Evolutionary conservation across 768 basidiomycete species (phyloP).

Genomic region (Russula sp.): DNA sequence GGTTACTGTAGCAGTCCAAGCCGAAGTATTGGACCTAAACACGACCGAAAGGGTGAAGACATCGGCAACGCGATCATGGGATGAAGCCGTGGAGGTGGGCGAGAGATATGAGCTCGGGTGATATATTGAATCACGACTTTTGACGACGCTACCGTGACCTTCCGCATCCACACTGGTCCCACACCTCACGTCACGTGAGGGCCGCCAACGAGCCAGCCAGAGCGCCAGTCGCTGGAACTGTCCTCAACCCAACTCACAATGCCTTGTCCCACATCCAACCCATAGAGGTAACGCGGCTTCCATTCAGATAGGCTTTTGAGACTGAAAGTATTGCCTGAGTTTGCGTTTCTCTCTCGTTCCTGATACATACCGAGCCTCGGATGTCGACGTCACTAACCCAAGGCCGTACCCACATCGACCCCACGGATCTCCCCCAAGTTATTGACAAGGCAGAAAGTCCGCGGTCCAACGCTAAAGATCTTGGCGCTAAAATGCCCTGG

Average conservation of each 20-base stretch:
- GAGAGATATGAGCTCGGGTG: no score
- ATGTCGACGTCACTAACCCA: not conserved
- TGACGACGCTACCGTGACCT: no score
- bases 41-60: no score
- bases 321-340: slow-evolving; percentile 15
- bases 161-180: no score
- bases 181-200: no score
- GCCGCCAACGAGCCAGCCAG: no score
- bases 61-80: not conserved
- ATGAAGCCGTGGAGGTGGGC: not conserved
- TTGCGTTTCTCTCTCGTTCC: not conserved
- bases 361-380: no score
- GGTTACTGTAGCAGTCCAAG: no score
- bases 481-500: not conserved
- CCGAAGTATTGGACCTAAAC: not conserved
- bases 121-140: no score
- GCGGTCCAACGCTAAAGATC: slow-evolving; percentile 6
- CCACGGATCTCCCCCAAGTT: not conserved
- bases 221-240: no score
- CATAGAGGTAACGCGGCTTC: not conserved
- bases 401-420: not conserved
- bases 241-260: no score
- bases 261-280: not conserved
- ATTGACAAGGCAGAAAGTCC: not conserved
- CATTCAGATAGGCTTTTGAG: no score